Evolutionary conservation across 352 stramenopile genomes (phyloP).

Genomic region (Phytopythium helicoides): DNA sequence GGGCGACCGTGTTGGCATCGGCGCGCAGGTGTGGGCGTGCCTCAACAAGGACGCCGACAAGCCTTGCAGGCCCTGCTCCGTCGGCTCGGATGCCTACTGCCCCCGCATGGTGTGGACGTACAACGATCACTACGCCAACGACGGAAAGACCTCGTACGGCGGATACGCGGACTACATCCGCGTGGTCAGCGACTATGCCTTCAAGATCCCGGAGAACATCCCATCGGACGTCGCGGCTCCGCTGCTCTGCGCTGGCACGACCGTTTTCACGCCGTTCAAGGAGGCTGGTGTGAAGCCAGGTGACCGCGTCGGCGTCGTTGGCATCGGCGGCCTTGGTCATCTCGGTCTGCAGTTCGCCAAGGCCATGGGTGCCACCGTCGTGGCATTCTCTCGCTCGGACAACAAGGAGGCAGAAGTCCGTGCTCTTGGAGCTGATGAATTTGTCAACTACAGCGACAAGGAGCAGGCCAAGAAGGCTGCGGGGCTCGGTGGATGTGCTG

Average conservation of each 20-base stretch:
- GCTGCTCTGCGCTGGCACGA: slow-evolving; percentile 83
- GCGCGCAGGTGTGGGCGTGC: slow-evolving; percentile 45
- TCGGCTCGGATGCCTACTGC: slow-evolving; percentile 64
- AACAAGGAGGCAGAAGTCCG: slow-evolving; percentile 55
- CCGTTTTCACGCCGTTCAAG: slow-evolving; percentile 72
- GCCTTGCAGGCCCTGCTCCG: slow-evolving; percentile 54
- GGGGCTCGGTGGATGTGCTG: slow-evolving; percentile 56
- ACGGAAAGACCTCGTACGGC: slow-evolving; percentile 42
- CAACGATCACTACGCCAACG: slow-evolving; percentile 26
- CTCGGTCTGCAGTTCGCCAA: slow-evolving; percentile 79
- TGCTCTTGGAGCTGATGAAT: slow-evolving; percentile 55
- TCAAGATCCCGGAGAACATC: slow-evolving; percentile 74
- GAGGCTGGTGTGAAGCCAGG: slow-evolving; percentile 39
- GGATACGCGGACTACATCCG: slow-evolving; percentile 77
- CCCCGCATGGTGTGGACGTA: slow-evolving; percentile 43
- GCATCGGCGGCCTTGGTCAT: slow-evolving; percentile 84
- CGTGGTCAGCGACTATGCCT: slow-evolving; percentile 53
- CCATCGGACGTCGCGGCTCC: slow-evolving; percentile 48
- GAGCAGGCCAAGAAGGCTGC: slow-evolving; percentile 24
- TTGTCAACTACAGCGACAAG: slow-evolving; percentile 51
- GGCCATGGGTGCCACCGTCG: slow-evolving; percentile 55
- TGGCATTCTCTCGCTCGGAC: slow-evolving; percentile 58
- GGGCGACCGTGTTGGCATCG: slow-evolving; percentile 76
- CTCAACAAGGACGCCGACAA: slow-evolving; percentile 46
- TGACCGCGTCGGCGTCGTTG: slow-evolving; percentile 66